phyloP scores from a whole-genome alignment of 768 basidiomycete genomes.

The Psilocybe azurescens region DNA sequence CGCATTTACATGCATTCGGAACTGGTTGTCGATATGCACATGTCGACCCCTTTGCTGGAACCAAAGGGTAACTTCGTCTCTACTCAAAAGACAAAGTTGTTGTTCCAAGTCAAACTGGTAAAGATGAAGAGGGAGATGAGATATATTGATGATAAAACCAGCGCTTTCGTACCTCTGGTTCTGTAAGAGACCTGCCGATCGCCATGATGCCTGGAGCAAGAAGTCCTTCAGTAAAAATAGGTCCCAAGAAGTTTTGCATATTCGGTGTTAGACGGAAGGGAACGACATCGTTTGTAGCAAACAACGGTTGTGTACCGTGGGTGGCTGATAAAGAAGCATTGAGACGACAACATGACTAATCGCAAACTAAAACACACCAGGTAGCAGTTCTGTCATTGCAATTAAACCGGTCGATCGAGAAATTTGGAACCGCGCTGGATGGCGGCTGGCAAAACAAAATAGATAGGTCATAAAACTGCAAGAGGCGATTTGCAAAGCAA shows the following conservation, averaged over 20 bases:
- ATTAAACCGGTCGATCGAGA: constrained; percentile 90
- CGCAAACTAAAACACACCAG: constrained; percentile 52
- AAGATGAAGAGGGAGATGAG: constrained; percentile 13
- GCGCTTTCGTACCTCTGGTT: constrained; percentile 74
- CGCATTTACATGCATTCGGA: constrained; percentile 58
- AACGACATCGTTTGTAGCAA: constrained; percentile 83
- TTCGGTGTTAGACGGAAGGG: constrained; percentile 98
- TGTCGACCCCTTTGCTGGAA: constrained; percentile 61
- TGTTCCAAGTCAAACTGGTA: constrained; percentile 89
- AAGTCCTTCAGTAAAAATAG: constrained; percentile 88
- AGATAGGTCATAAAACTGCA: constrained; percentile 93
- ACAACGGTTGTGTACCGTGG: constrained; percentile 55
- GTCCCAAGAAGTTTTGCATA: constrained; percentile 91
- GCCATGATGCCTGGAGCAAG: constrained; percentile 88
- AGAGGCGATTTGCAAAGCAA: constrained; percentile 87
- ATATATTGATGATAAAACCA: background rate
- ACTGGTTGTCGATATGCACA: constrained; percentile 60
- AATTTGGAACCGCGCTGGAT: constrained; percentile 85
- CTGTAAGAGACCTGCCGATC: constrained; percentile 87
- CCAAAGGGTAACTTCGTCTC: constrained; percentile 92
- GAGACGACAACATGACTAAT: constrained; percentile 1
- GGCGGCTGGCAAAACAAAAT: constrained; percentile 82
- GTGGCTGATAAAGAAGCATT: constrained; percentile 36
- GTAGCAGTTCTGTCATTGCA: constrained; percentile 91
- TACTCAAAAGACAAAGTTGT: constrained; percentile 87